phyloP scores from a whole-genome alignment of 2,329 filamentous ascomycete genomes.

The Atkinsonella hypoxylon region DNA sequence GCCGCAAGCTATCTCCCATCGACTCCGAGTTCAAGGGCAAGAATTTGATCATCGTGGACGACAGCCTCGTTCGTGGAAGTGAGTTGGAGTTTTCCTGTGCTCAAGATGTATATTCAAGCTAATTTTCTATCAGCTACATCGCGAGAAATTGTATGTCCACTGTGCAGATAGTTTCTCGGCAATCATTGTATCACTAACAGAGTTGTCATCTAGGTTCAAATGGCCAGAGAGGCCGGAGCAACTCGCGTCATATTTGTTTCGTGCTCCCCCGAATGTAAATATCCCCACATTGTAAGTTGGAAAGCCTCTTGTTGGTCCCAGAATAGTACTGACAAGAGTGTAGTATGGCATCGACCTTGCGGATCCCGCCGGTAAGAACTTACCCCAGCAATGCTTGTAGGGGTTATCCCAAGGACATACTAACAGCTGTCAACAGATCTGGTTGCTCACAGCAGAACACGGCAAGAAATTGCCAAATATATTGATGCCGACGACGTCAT shows the following conservation, averaged over 20 bases:
- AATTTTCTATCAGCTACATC: constrained; percentile 7
- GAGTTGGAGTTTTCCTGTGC: constrained; percentile 18
- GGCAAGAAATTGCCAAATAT: constrained; percentile 23
- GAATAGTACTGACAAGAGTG: neutral
- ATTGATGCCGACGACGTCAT: constrained; percentile 9
- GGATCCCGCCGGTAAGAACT: constrained; percentile 14
- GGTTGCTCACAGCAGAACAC: constrained; percentile 28
- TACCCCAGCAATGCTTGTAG: too few relatives aligned
- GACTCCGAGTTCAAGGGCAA: constrained; percentile 71
- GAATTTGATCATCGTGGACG: constrained; percentile 75
- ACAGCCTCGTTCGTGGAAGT: constrained; percentile 66
- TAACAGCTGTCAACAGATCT: constrained; percentile 18
- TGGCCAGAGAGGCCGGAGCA: constrained; percentile 77
- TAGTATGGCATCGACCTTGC: constrained; percentile 37
- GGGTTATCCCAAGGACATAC: neutral
- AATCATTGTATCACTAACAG: neutral
- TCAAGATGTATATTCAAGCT: too few relatives aligned
- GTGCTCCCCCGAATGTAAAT: constrained; percentile 70
- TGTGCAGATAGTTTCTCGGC: too few relatives aligned
- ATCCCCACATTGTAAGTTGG: constrained; percentile 72
- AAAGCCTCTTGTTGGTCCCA: neutral
- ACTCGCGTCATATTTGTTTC: constrained; percentile 72
- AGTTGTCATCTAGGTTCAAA: constrained; percentile 27
- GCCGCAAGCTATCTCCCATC: constrained; percentile 82
- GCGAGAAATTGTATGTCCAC: constrained; percentile 12